phyloP scores from a whole-genome alignment of 176 grass and related monocot species.

The Bromus sterilis region DNA sequence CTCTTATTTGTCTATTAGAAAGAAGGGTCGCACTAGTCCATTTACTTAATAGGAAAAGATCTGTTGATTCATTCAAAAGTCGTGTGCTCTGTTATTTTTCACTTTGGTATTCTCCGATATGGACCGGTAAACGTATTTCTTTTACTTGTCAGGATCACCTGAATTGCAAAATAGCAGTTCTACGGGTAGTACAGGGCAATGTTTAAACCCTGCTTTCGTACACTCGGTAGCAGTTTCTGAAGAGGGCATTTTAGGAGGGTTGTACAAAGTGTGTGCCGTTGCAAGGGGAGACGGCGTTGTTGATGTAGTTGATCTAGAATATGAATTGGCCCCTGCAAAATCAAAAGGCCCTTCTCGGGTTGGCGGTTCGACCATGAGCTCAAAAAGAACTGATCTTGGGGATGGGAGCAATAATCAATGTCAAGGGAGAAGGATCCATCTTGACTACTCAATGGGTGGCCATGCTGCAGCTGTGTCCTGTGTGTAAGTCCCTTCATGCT shows the following conservation, averaged over 20 bases:
- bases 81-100: background rate
- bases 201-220: constrained; percentile 94
- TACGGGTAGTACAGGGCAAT: constrained; percentile 51
- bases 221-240: constrained; percentile 76
- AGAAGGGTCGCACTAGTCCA: background rate
- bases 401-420: constrained; percentile 34
- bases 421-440: constrained; percentile 52
- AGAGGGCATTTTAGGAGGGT: constrained; percentile 50
- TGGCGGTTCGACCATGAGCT: constrained; percentile 21
- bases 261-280: constrained; percentile 83
- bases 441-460: constrained; percentile 68
- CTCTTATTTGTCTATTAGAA: background rate
- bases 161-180: constrained; percentile 46
- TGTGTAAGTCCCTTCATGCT: constrained; percentile 59
- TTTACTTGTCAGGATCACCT: constrained; percentile 45
- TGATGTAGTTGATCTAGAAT: constrained; percentile 85
- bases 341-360: constrained; percentile 29
- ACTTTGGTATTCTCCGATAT: background rate
- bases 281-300: constrained; percentile 88
- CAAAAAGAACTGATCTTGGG: constrained; percentile 32
- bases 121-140: background rate
- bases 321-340: constrained; percentile 44
- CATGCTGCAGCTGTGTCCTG: constrained; percentile 84
- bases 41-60: background rate
- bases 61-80: background rate